phyloP scores from a whole-genome alignment of 495 filamentous ascomycete genomes.

The Jackrogersella multiformis region DNA sequence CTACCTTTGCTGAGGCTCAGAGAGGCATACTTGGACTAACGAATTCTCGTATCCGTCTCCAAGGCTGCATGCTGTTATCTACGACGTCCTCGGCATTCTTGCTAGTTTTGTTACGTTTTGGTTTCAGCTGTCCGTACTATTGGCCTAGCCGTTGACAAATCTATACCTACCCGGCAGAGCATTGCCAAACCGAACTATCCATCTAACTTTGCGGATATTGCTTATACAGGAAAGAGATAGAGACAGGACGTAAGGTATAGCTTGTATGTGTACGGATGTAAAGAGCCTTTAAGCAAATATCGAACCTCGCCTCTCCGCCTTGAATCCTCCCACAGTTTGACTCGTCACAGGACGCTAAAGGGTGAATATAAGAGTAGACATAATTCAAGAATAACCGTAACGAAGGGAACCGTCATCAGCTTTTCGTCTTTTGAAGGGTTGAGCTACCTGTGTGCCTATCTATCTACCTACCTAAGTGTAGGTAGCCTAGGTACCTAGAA shows the following conservation, averaged over 20 bases:
- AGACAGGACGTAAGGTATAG: neutral
- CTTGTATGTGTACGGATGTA: neutral
- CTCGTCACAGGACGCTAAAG: neutral
- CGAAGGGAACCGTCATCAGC: too few relatives aligned
- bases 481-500: too few relatives aligned
- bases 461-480: too few relatives aligned
- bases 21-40: neutral
- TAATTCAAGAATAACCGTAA: too few relatives aligned
- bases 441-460: too few relatives aligned
- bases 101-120: slow-evolving; percentile 20
- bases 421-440: neutral
- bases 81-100: slow-evolving; percentile 14
- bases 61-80: neutral
- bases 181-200: slow-evolving; percentile 22
- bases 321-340: neutral
- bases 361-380: neutral
- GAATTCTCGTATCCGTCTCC: neutral
- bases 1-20: neutral
- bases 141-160: slow-evolving; percentile 39
- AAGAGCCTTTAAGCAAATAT: neutral
- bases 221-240: slow-evolving; percentile 23
- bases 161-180: slow-evolving; percentile 2
- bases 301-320: neutral
- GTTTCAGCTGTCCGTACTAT: slow-evolving; percentile 16
- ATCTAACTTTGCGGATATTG: slow-evolving; percentile 15